Evolutionary conservation across 2,329 filamentous ascomycete genomes (phyloP).

Genomic region (Phoma herbarum): DNA sequence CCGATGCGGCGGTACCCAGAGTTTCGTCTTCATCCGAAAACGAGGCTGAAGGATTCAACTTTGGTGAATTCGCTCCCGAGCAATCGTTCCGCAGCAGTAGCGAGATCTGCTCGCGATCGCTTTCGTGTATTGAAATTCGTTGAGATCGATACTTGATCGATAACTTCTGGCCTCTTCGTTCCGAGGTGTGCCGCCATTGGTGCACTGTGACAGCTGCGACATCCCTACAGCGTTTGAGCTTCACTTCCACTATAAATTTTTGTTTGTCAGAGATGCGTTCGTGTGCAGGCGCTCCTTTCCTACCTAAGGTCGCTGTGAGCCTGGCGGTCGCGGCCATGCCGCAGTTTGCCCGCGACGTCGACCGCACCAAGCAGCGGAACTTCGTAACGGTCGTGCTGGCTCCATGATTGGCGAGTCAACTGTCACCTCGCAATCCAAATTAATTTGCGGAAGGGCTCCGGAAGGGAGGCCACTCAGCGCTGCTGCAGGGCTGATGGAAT

Average conservation of each 20-base stretch:
- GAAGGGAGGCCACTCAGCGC: background rate
- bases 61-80: background rate
- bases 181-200: background rate
- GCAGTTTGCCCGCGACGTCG: background rate
- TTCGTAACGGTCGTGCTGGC: background rate
- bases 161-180: background rate
- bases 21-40: background rate
- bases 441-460: background rate
- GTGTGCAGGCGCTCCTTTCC: background rate
- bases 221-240: slow-evolving; percentile 7
- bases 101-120: slow-evolving; percentile 1
- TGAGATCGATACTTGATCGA: slow-evolving; percentile 2
- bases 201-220: background rate
- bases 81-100: background rate
- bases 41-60: background rate
- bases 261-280: background rate
- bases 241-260: background rate
- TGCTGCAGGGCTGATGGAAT: background rate
- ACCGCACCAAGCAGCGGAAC: background rate
- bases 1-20: slow-evolving; percentile 3
- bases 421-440: background rate
- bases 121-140: background rate
- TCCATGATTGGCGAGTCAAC: background rate
- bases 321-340: background rate
- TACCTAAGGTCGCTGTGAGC: background rate